Evolutionary conservation across 2,329 filamentous ascomycete genomes (phyloP).

Genomic region (Diplodia mutila): DNA sequence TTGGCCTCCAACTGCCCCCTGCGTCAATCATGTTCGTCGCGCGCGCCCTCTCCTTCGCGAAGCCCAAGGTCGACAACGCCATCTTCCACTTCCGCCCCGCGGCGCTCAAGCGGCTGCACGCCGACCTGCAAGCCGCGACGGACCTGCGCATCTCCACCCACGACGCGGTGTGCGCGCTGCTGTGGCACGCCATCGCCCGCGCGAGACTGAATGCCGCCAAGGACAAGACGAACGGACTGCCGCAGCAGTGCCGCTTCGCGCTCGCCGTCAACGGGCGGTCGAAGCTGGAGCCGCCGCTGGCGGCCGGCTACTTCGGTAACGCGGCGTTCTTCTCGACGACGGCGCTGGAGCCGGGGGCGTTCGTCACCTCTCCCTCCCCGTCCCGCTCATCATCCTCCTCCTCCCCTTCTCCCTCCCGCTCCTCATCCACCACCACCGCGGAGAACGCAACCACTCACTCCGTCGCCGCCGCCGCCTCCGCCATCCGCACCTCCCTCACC

Average conservation of each 20-base stretch:
- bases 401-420: too few relatives aligned
- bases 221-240: background rate
- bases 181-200: background rate
- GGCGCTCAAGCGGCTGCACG: background rate
- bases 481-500: background rate
- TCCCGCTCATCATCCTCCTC: too few relatives aligned
- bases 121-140: background rate
- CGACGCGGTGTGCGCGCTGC: slow-evolving; percentile 8
- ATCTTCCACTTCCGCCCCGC: slow-evolving; percentile 5
- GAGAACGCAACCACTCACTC: background rate
- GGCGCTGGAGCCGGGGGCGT: background rate
- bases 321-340: background rate
- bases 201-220: background rate
- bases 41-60: background rate
- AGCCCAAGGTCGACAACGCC: slow-evolving; percentile 1
- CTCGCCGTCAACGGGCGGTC: slow-evolving; percentile 1
- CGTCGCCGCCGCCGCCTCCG: background rate
- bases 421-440: too few relatives aligned
- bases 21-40: slow-evolving; percentile 8
- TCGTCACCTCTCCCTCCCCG: background rate
- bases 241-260: background rate
- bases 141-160: background rate
- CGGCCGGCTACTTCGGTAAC: background rate
- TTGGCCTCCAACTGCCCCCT: slow-evolving; percentile 3
- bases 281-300: slow-evolving; percentile 3